Base-by-base conservation (phyloP, 352 stramenopile genomes). In the Stramenopiles sp. region DNA sequence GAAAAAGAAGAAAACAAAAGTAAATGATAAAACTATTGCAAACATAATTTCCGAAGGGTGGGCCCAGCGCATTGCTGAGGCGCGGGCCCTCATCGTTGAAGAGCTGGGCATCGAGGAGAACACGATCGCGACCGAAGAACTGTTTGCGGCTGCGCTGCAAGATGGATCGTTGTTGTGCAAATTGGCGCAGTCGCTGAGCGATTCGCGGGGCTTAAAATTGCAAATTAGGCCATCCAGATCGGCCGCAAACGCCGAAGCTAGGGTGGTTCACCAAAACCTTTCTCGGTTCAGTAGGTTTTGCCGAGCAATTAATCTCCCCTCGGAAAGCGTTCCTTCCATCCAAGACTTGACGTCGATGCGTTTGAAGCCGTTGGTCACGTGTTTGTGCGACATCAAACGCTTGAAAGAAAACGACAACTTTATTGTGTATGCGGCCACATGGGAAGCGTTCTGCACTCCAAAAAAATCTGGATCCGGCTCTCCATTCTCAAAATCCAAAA, bases 111-210 rank as follows among this genome's bases (percentile, higher is more conserved):
- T 63, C 12, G 25, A 12, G 25, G 25, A 63, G 12, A 25, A 63
- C 12, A 25, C 12, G 12, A 63, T 63, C 12, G 12, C 43, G 25
- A 63, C 43, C 12, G 43, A 63, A 18, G 43, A 63, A 63, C 12
- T 18, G 25, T 63, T 63, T 63, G 25, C 25, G 12, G 25, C 43
- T 63, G 43, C 43, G 25, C 43, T 63, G 25, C 12, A 63, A 63
- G 43, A 63, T 63, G 43, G 43, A 18, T 63, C 43, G 43, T 63
- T 63, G 43, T 25, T 63, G 25, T 63, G 43, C 43, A 63, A 63
- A 63, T 25, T 63, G 43, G 43, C 43, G 25, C 43, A 63, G 43
- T 63, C 43, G 25, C 25, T 63, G 43, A 63, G 43, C 25, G 43
- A 63, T 63, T 18, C 12, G 25, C 25, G 43, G 12, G 43, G 43